phyloP scores from a whole-genome alignment of 192 early-diverging fungal species.

The Rhizophagus sp. region DNA sequence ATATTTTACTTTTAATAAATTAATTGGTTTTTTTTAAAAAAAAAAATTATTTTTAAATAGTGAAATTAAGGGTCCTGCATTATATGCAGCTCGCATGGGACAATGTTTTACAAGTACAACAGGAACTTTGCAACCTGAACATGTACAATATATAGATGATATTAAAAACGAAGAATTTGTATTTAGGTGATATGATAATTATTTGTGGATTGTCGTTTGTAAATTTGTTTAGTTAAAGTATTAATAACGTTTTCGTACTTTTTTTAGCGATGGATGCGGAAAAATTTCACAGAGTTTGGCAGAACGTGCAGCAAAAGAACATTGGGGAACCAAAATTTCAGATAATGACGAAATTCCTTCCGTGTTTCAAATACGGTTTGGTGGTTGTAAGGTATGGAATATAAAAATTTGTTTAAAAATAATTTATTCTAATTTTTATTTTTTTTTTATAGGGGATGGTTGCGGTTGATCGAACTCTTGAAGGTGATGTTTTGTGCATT shows the following conservation, averaged over 20 bases:
- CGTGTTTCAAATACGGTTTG: slow-evolving; percentile 73
- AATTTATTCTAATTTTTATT: too few relatives aligned
- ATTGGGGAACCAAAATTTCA: slow-evolving; percentile 38
- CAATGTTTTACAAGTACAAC: slow-evolving; percentile 74
- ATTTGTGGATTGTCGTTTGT: neutral
- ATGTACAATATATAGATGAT: slow-evolving; percentile 55
- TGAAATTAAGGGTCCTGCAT: slow-evolving; percentile 52
- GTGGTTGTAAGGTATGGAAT: slow-evolving; percentile 53
- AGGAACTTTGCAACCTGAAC: slow-evolving; percentile 43
- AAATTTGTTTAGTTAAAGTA: neutral
- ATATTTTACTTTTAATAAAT: too few relatives aligned
- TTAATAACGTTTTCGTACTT: neutral
- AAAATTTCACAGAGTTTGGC: slow-evolving; percentile 58
- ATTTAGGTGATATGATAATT: neutral
- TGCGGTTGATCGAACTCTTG: slow-evolving; percentile 35
- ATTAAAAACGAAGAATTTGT: slow-evolving; percentile 53
- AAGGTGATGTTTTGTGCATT: slow-evolving; percentile 42
- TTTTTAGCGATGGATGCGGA: slow-evolving; percentile 78
- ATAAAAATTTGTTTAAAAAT: neutral
- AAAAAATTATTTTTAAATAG: neutral
- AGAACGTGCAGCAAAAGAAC: neutral
- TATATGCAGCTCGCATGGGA: slow-evolving; percentile 67
- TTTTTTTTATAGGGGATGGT: slow-evolving; percentile 45
- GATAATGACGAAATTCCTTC: slow-evolving; percentile 45
- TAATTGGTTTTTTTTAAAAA: neutral